phyloP scores from a whole-genome alignment of 345 rosid species.

The Sapria himalayana region DNA sequence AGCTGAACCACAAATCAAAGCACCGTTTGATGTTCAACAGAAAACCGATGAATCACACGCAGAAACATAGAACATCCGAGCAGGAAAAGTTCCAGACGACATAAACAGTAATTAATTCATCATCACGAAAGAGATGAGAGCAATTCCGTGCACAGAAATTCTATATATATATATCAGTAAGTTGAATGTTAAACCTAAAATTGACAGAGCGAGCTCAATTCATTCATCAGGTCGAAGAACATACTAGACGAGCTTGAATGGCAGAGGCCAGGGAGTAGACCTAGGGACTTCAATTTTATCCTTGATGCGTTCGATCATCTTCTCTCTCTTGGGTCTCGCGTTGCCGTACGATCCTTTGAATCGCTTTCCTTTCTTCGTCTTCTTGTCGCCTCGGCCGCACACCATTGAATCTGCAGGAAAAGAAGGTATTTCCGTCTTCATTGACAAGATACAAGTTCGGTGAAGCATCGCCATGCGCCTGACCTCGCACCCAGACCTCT shows the following conservation, averaged over 20 bases:
- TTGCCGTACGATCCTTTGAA: constrained; percentile 82
- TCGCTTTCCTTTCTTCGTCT: constrained; percentile 79
- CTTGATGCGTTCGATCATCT: constrained; percentile 75
- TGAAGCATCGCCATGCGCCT: no score
- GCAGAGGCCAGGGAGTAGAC: constrained; percentile 99
- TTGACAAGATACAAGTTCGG: no score
- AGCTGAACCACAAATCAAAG: no score
- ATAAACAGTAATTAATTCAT: background rate
- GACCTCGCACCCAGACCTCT: no score
- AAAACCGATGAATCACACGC: no score
- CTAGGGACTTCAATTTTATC: constrained; percentile 85
- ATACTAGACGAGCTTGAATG: constrained; percentile 75
- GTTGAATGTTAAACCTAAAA: background rate
- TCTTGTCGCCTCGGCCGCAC: constrained; percentile 88
- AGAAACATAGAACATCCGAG: background rate
- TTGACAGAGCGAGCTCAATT: background rate
- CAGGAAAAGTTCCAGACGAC: background rate
- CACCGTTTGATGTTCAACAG: no score
- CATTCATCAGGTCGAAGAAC: background rate
- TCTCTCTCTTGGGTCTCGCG: constrained; percentile 74
- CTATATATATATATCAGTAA: no score
- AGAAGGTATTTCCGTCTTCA: no score
- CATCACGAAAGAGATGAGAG: no score
- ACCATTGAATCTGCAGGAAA: no score
- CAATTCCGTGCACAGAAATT: no score